Base-by-base conservation (phyloP, 163 green algal species). In the Coccomyxa subellipsoidea region DNA sequence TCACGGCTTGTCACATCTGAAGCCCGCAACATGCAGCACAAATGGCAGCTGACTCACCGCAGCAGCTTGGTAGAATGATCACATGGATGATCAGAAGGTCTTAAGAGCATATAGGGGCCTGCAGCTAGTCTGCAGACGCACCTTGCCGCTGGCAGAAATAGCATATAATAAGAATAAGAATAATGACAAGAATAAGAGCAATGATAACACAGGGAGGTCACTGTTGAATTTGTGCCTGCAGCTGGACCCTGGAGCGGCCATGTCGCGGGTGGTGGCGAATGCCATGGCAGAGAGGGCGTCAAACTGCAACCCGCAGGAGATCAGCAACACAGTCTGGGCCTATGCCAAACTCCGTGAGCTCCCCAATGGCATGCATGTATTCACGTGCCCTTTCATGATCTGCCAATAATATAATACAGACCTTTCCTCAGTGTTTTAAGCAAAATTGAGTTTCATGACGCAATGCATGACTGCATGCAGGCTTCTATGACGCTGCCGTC, bases 241-340 rank as follows among this genome's bases (percentile, higher is more conserved):
- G 70, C 12, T 76, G 29, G 29, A 71, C 9, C 73, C 81, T 21
- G 27, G 18, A 8, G 4, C 15, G 23, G 37, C 15, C 34, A 23
- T 85, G 35, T 35, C 83, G 69, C 18, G 8, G 18, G 77, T 80
- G 23, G 3, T 87, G 25, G 83, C 83, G 0, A 8, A 82, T 10
- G 89, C 89, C 27, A 84, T 90, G 84, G 53, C 76, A 25, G 66
- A 79, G 40, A 59, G 89, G 6, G 87, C 81, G 21, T 78, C 35
- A 4, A 77, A 85, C 25, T 87, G 82, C 82, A 89, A 89, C 77
- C 82, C 82, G 5, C 85, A 89, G 71, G 85, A 89, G 82, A 59
- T 89, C 59, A 82, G 53, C 70, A 89, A 89, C 82, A 84, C 69
- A 29, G 80, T 84, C 54, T 87, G 85, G 85, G 82, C 81, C 21